Conservation (phyloP, 2,329 filamentous ascomycete species). For the Hypoxylon sp. region DNA sequence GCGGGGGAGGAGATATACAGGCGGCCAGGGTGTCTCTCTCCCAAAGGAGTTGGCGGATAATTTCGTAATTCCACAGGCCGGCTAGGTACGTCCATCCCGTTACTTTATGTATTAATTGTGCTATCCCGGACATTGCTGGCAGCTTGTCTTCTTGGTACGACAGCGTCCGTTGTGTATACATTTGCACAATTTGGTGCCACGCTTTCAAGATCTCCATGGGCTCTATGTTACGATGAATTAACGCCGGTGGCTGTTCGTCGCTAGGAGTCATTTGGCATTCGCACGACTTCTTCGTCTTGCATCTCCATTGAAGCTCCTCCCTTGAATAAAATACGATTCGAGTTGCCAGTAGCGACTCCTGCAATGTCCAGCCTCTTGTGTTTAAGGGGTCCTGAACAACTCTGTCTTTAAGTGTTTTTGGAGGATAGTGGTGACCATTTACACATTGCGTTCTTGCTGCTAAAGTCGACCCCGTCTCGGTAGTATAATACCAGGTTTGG, state of each 20-base stretch:
- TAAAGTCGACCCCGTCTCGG: neutral
- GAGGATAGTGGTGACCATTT: neutral
- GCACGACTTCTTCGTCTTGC: neutral
- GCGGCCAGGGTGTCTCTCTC: neutral
- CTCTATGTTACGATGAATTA: neutral
- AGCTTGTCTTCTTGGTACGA: conserved; percentile 3
- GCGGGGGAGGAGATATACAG: too few relatives aligned
- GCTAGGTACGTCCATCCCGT: conserved; percentile 3
- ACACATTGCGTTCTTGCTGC: neutral
- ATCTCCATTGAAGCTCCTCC: neutral
- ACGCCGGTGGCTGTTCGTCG: neutral
- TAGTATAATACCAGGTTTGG: neutral
- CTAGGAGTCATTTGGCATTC: neutral
- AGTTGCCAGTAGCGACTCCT: neutral
- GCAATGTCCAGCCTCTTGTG: neutral
- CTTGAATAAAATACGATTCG: neutral
- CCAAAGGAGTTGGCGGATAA: conserved; percentile 14
- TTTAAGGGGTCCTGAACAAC: neutral
- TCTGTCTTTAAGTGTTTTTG: too few relatives aligned
- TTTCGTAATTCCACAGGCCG: conserved; percentile 9
- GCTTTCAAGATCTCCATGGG: neutral
- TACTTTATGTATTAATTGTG: neutral
- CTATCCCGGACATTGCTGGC: conserved; percentile 5
- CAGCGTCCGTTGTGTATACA: neutral
- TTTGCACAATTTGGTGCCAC: conserved; percentile 2